Conservation (phyloP, 2,329 filamentous ascomycete species). For the Paecilomyces formosus region DNA sequence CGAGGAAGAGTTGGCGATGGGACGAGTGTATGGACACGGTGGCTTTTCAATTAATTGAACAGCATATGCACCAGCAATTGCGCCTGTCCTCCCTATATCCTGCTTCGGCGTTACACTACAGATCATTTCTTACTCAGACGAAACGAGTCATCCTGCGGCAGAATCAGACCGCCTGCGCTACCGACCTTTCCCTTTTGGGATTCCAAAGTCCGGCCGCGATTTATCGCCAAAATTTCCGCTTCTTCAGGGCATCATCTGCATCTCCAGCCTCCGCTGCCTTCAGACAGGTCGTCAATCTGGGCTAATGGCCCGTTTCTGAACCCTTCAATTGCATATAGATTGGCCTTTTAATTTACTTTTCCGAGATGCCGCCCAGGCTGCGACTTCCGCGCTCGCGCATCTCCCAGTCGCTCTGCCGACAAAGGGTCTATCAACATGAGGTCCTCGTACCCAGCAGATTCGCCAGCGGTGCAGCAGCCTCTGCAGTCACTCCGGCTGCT, state of each 20-base stretch:
- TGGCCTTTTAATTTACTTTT: background rate
- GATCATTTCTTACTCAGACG: background rate
- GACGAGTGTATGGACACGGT: background rate
- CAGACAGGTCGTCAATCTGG: background rate
- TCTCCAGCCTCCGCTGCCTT: conserved; percentile 1
- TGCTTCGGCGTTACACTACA: background rate
- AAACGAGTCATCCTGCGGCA: conserved; percentile 15
- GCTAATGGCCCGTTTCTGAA: conserved; percentile 1
- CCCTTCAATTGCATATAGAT: background rate
- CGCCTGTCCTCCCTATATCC: background rate
- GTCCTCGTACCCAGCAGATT: conserved; percentile 30
- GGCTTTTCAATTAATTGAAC: background rate
- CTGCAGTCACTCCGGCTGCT: conserved; percentile 46
- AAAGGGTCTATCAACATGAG: conserved; percentile 31
- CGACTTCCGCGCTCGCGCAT: conserved; percentile 32
- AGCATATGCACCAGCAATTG: background rate
- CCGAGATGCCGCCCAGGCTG: conserved; percentile 48
- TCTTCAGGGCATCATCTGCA: background rate
- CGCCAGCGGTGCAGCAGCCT: conserved; percentile 40
- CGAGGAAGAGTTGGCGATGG: background rate
- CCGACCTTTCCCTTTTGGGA: conserved; percentile 3
- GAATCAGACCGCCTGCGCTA: conserved; percentile 14
- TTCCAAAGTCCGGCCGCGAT: background rate
- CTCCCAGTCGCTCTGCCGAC: conserved; percentile 27
- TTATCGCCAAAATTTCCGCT: background rate